Evolutionary conservation across 2,329 filamentous ascomycete genomes (phyloP), one percentile per base, ranked within the genome.

Genomic region (Penicillium rolfsii): DNA sequence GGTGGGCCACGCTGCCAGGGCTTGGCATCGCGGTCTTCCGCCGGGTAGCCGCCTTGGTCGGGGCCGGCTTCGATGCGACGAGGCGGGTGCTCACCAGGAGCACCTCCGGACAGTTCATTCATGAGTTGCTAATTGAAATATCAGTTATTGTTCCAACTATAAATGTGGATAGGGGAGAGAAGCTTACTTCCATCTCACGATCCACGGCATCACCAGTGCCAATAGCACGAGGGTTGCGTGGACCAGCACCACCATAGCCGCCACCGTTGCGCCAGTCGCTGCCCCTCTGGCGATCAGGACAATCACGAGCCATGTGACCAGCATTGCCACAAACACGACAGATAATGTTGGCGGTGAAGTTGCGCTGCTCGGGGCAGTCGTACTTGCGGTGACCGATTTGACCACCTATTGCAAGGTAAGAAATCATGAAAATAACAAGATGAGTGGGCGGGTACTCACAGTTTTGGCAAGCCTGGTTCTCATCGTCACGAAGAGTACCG

Each of bases 371-470:
- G 14, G 95, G 95, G 71, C 95, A 99, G 76, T 99, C 95, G 77
- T 97, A 98, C 81, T 99, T 99, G 80, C 95, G 90, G 79, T 99
- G 95, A 63, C 95, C 95, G 67, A 99, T 99, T 84, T 98, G 93
- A 71, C 95, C 95, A 79, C 91, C 83, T 84, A 49, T 55, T 40
- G 43, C 50, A 61, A 38, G 14, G 43, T 76, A 67, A 73, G 62
- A 50, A 67, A 55, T 22, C 9, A 50, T 35, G 14, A 46, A 38
- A 12, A 38, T 5, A 8, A 22, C 5, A 49, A 35, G 5, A 22
- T 8, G 16, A n/a, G 28, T 16, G 2, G 14, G 11, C 2, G 14
- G 54, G 12, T 35, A 78, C 82, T 76, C 79, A 82, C 87, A 99
- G 83, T 99, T 99, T 82, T 99, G 95, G 81, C 95, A 99, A 67